phyloP scores from a whole-genome alignment of 352 stramenopile genomes.

The Phytophthora citricola region DNA sequence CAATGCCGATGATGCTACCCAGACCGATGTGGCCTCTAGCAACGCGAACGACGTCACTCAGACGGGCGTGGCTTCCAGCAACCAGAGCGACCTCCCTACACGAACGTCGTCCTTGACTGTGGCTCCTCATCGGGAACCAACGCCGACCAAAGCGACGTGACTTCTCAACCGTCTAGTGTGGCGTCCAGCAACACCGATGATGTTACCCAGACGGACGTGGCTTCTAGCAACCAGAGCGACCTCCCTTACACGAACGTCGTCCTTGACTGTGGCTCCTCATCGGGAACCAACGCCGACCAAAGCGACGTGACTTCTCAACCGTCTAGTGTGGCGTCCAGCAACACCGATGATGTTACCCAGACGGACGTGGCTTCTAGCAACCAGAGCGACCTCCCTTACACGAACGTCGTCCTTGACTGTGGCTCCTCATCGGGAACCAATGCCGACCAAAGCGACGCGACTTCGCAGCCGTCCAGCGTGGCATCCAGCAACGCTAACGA shows the following conservation, averaged over 20 bases:
- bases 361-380: too few species aligned
- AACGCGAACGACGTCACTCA: not conserved
- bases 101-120: constrained; percentile 7
- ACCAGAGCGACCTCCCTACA: not conserved
- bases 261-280: constrained; percentile 9
- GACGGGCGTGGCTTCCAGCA: constrained; percentile 7
- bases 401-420: constrained; percentile 6
- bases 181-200: constrained; percentile 1
- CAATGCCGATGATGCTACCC: not conserved
- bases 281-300: constrained; percentile 5
- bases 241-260: not conserved
- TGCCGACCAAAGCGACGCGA: constrained; percentile 2
- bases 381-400: not conserved
- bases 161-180: constrained; percentile 5
- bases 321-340: constrained; percentile 14
- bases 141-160: not conserved
- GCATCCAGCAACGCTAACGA: too few species aligned
- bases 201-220: constrained; percentile 21
- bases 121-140: constrained; percentile 1
- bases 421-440: constrained; percentile 4
- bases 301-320: constrained; percentile 1
- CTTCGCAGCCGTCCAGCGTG: constrained; percentile 1
- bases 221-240: constrained; percentile 14
- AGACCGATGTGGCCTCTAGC: constrained; percentile 12
- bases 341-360: not conserved